phyloP scores from a whole-genome alignment of 106 monocot species.

The Hemerocallis citrina region DNA sequence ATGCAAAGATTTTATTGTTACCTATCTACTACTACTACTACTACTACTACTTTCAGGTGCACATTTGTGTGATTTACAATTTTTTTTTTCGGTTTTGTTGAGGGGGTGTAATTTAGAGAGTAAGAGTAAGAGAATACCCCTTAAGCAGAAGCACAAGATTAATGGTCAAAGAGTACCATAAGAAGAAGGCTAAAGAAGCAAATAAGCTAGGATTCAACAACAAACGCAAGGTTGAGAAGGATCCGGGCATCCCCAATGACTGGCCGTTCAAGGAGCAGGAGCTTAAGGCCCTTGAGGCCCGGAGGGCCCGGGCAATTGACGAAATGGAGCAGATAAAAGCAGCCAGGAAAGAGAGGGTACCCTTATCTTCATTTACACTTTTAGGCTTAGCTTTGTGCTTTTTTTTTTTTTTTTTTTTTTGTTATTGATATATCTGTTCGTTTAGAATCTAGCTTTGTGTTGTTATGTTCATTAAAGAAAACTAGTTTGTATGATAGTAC shows the following conservation, averaged over 20 bases:
- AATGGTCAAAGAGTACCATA: constrained; percentile 83
- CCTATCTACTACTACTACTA: no score
- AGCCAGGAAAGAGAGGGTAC: constrained; percentile 87
- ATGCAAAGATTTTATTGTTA: no score
- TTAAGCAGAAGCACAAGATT: constrained; percentile 82
- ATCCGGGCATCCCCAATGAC: constrained; percentile 96
- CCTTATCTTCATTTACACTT: no score
- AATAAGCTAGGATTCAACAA: constrained; percentile 57
- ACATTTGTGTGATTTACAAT: no score
- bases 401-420: no score
- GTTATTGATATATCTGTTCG: not conserved
- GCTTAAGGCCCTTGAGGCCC: constrained; percentile 71
- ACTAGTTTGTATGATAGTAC: no score
- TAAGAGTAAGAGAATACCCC: constrained; percentile 85
- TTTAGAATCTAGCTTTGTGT: not conserved
- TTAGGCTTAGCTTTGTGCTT: no score
- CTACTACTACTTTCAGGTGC: no score
- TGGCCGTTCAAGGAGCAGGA: constrained; percentile 99
- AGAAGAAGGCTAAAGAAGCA: constrained; percentile 80
- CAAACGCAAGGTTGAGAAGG: constrained; percentile 86
- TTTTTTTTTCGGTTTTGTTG: not conserved
- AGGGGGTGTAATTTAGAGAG: constrained; percentile 69
- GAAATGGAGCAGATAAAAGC: constrained; percentile 91
- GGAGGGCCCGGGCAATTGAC: constrained; percentile 59
- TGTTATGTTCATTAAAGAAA: no score